Base-by-base conservation (phyloP, 768 basidiomycete species). In the Lentinula detonsa region DNA sequence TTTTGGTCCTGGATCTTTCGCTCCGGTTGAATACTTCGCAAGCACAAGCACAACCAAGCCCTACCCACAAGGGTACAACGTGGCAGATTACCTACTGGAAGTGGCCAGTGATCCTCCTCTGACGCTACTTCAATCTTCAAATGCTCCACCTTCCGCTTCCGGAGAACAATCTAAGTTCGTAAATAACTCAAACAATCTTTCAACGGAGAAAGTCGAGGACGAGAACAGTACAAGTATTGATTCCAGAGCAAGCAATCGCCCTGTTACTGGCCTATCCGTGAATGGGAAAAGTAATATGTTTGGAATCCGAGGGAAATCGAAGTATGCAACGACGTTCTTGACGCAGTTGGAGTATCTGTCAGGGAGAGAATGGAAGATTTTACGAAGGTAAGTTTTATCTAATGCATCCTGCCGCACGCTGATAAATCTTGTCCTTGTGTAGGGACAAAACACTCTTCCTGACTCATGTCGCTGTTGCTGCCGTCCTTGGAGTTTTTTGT, bases 11-110 rank as follows among this genome's bases (percentile, higher is more conserved):
- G 94, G 94, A 2, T 82, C 83, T 0, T 81, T 87, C 59, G 79
- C 81, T 0, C 92, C 94, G 0, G 83, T 81, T 0, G 81, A 83
- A 10, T 80, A 90, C 69, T 91, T 95, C 68, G 71, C 75, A 23
- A 79, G 81, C 5, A 64, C 73, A 3, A 71, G 67, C 1, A 68
- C 72, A 3, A 73, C 81, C 3, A 75, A 74, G 6, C 74, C 81
- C 9, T 93, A 86, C 67, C 88, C 83, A 7, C 79, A 85, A 53
- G 93, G 92, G 0, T 95, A 95, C 75, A 97, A 97, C 66, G 83
- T 95, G 16, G 94, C 95, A 0, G 95, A 98, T 70, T 91, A 95
- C 67, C 81, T 97, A 10, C 79, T 98, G 21, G 95, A 97, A 65
- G 81, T 98, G 56, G 94, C 94, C 1, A 88, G 85, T 66, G 84